Percentiles rank a stretch among this genome's conserved stretches.
These are phyloP conservation scores for Bromus sterilis DNA, from an alignment of 176 grass and related monocot genomes.

Conservation along the genomic window DNA sequence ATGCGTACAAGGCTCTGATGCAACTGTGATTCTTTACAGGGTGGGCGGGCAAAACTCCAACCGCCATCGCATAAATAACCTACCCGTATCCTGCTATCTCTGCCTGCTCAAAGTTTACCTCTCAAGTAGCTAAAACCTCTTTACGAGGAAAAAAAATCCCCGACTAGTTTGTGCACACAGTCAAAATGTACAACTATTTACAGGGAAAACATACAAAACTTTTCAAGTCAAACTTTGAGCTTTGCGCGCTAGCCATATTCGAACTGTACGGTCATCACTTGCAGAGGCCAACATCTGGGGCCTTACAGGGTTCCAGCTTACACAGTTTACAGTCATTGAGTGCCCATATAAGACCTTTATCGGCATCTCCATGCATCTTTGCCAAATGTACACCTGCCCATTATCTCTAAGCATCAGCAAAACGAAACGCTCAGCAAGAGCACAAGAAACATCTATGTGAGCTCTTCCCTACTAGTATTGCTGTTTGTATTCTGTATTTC, in stretches of 20 bases:
- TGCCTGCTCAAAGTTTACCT: background rate
- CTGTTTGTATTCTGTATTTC: background rate
- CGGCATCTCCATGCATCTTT: constrained; percentile 40
- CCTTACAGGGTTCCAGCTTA: constrained; percentile 76
- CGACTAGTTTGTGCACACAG: constrained; percentile 6
- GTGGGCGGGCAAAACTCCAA: constrained; percentile 9
- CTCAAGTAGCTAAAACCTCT: constrained; percentile 3
- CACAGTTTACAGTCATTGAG: constrained; percentile 72
- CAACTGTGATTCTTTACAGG: constrained; percentile 14
- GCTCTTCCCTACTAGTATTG: background rate
- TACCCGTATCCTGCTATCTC: background rate
- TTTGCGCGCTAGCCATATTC: constrained; percentile 58
- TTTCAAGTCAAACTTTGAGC: background rate
- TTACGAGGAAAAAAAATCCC: background rate
- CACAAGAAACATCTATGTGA: background rate
- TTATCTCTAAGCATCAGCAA: constrained; percentile 13
- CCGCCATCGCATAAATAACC: background rate
- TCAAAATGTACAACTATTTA: constrained; percentile 42
- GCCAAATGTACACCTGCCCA: constrained; percentile 90
- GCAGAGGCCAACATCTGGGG: constrained; percentile 89
- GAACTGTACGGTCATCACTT: constrained; percentile 77
- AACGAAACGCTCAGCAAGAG: background rate
- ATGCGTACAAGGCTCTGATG: constrained; percentile 6
- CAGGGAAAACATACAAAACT: constrained; percentile 21
- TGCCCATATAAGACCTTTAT: constrained; percentile 80